Evolutionary conservation across 2,329 filamentous ascomycete genomes (phyloP), one percentile per base, ranked within the genome.

Genomic region (Paecilomyces sp.): DNA sequence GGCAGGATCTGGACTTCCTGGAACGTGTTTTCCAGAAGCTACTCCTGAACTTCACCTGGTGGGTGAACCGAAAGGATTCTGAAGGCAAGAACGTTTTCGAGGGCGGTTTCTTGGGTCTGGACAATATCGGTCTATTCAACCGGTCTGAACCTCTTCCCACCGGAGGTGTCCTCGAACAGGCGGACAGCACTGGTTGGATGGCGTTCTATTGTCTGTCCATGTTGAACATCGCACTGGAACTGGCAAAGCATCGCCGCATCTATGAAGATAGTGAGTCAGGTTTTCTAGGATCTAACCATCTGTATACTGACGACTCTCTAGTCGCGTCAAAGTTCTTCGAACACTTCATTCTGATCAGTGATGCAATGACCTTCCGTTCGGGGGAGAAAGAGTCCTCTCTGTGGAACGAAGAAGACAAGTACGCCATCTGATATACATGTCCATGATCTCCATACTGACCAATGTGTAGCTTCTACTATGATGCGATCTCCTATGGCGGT

Each of bases 131-230:
- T 58, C 79, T 97, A 36, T 97, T 97, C 84, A 97, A 97, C 76
- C 89, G 93, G 54, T 97, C 93, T 0, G 93, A 97, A 74, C 92
- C 94, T 28, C 79, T 97, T 47, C 93, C 93, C 0, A 97, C 94
- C 0, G 93, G 93, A 33, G 93, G 94, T 76, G 88, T 92, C 2
- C 84, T 97, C 8, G 93, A 97, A 76, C 93, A 97, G 78, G 94
- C 94, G 18, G 93, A 97, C 80, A 96, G 92, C 73, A 97, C 93
- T 9, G 93, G 93, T 33, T 97, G 93, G 93, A 97, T 97, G 93
- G 93, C 91, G 9, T 97, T 97, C 75, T 97, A 96, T 80, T 96
- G 89, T 70, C 79, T 97, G 63, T 92, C 87, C 78, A 97, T 97
- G 93, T 83, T 97, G 70, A 97, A 97, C 77, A 97, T 97, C 70